These are phyloP conservation scores for Trypanosoma platydactyli DNA, from an alignment of 208 protist species.

Conservation along the genomic window DNA sequence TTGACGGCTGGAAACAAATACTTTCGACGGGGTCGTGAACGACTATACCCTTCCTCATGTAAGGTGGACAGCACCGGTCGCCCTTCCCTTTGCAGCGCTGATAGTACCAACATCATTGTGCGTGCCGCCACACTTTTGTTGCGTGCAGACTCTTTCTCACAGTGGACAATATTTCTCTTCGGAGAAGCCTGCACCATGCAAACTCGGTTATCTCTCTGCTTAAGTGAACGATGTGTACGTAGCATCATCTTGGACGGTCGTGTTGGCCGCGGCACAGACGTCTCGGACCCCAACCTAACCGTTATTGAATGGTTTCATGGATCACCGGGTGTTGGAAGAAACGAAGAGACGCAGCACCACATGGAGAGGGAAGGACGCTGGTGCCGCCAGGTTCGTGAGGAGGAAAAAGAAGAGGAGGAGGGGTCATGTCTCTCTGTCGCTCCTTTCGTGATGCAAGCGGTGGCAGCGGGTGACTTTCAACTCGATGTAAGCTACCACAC, in stretches of 20 bases:
- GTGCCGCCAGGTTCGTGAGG: constrained; percentile 29
- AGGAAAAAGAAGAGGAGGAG: constrained; percentile 37
- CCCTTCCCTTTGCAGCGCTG: not conserved
- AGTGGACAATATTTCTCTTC: constrained; percentile 48
- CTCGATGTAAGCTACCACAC: constrained; percentile 46
- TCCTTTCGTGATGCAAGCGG: constrained; percentile 38
- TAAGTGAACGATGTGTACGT: not conserved
- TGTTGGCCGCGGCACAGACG: not conserved
- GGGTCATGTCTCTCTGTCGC: constrained; percentile 34
- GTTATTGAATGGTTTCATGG: constrained; percentile 71
- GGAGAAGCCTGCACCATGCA: constrained; percentile 69
- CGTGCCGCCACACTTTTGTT: not conserved
- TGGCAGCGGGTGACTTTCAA: constrained; percentile 31
- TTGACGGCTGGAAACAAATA: no score
- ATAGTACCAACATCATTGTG: not conserved
- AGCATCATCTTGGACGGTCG: constrained; percentile 12
- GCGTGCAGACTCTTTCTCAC: not conserved
- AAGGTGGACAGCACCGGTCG: not conserved
- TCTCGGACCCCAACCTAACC: constrained; percentile 8
- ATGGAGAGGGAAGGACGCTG: constrained; percentile 3
- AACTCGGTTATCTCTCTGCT: constrained; percentile 26
- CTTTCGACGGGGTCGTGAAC: no score
- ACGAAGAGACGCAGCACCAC: constrained; percentile 30
- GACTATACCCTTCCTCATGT: no score
- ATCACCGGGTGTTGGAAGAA: constrained; percentile 37